Evolutionary conservation across 2,329 filamentous ascomycete genomes (phyloP), one percentile per base, ranked within the genome.

Genomic region (Cryphonectria carpinicola): DNA sequence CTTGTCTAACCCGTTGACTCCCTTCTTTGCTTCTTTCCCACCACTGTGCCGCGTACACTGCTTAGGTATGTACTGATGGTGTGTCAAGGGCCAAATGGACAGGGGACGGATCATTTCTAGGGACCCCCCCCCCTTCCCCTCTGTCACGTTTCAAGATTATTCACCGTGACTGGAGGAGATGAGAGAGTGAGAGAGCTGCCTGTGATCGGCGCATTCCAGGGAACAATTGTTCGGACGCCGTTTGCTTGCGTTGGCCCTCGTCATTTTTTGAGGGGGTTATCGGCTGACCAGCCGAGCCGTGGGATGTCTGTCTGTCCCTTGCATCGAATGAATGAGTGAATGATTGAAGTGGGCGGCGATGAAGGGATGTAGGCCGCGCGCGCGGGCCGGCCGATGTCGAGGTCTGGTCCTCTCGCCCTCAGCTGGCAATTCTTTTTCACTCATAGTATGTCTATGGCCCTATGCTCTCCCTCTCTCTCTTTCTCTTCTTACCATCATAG

Each of bases 161-260:
- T 61, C 58, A 25, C 58, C 35, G 32, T 61, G 58, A 61, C 58
- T 61, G 35, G 58, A 61, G 58, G 32, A 60, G 28, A 11, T 35
- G 7, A 49, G 22, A n/a, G 17, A 10, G 7, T 6, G 22, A 49
- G 19, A 49, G 43, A 49, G 22, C 46, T n/a, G 46, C 46, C 46
- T n/a, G 46, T 49, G 46, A 49, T 49, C 46, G 22, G 46, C 46
- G 22, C 46, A n/a, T 49, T 49, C 46, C 46, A 49, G 46, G 46
- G 46, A 49, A 49, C n/a, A 49, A n/a, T 11, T n/a, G 46, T 49
- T 49, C 46, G 46, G 46, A 49, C 22, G 8, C 46, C 46, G 46
- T 49, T 11, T 56, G 52, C 52, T 56, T 28, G 52, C 14, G 52
- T 56, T 28, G n/a, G 8, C 52, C 52, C 11, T 56, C 46, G 46